These are phyloP conservation scores for Metschnikowia vanudenii DNA, from an alignment of 805 yeast species.

Conservation along the genomic window DNA sequence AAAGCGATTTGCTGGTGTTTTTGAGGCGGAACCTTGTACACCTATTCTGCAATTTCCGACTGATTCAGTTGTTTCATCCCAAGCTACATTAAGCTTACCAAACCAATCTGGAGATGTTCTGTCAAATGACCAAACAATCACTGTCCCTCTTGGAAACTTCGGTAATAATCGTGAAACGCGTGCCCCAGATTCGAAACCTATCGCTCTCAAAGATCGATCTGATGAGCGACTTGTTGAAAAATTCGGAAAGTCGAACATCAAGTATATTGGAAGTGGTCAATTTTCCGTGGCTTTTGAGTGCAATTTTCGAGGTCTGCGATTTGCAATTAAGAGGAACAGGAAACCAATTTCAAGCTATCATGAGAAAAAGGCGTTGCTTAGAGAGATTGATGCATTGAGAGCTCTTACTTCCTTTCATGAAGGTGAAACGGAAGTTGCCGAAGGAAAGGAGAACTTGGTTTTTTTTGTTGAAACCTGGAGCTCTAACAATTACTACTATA, in stretches of 20 bases:
- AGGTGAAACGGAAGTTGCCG: constrained; percentile 43
- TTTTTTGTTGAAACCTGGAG: constrained; percentile 87
- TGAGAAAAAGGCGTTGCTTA: constrained; percentile 61
- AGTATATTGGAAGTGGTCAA: constrained; percentile 78
- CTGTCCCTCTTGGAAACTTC: constrained; percentile 4
- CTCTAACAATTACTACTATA: constrained; percentile 67
- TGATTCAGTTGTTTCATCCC: constrained; percentile 24
- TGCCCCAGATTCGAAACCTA: constrained; percentile 1
- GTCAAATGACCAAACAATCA: constrained; percentile 14
- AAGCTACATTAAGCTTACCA: constrained; percentile 20
- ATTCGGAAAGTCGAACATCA: constrained; percentile 59
- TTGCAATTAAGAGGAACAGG: constrained; percentile 87
- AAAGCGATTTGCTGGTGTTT: neutral
- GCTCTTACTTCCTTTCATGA: constrained; percentile 40
- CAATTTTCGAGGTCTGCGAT: constrained; percentile 60
- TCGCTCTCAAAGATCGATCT: constrained; percentile 15
- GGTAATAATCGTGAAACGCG: constrained; percentile 6
- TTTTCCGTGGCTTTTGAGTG: constrained; percentile 88
- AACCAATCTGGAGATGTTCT: constrained; percentile 10
- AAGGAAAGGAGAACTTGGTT: constrained; percentile 75
- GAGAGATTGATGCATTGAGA: constrained; percentile 74
- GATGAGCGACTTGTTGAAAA: constrained; percentile 47
- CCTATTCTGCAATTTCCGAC: constrained; percentile 20
- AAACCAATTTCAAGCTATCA: constrained; percentile 50
- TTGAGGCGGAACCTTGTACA: constrained; percentile 19